These are phyloP conservation scores for Pichia sp. DNA, from an alignment of 1,139 yeast species.

Conservation along the genomic window DNA sequence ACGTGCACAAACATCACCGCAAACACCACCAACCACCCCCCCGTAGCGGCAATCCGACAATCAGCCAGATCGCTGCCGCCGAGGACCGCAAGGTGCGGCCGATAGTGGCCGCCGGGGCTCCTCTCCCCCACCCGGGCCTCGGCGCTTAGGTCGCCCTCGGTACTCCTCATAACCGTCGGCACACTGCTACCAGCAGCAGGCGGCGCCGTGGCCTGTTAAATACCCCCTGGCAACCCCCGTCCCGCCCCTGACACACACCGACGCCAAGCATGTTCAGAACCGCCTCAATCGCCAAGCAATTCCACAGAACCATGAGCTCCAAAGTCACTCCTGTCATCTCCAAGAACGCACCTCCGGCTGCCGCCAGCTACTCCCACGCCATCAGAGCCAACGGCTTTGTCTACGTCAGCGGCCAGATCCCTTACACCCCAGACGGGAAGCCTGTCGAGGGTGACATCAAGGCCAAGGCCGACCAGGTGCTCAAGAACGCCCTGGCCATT, in stretches of 20 bases:
- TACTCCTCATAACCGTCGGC: neutral
- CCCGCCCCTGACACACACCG: too few relatives aligned
- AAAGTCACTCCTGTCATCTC: slow-evolving; percentile 55
- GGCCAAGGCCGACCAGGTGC: slow-evolving; percentile 81
- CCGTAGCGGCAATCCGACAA: too few relatives aligned
- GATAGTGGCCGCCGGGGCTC: neutral
- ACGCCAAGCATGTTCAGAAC: neutral
- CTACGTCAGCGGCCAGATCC: slow-evolving; percentile 94
- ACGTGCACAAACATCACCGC: too few relatives aligned
- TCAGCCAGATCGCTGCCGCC: too few relatives aligned
- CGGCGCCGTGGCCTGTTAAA: too few relatives aligned
- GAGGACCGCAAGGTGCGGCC: neutral
- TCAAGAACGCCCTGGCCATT: slow-evolving; percentile 70
- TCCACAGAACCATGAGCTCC: slow-evolving; percentile 22
- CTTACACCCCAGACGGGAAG: slow-evolving; percentile 78
- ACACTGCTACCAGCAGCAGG: neutral
- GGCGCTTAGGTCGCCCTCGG: neutral
- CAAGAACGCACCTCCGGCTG: slow-evolving; percentile 86
- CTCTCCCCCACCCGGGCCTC: neutral
- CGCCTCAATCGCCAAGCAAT: slow-evolving; percentile 3
- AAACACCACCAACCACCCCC: too few relatives aligned
- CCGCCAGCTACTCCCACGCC: slow-evolving; percentile 93
- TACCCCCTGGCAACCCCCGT: too few relatives aligned
- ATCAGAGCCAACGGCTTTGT: slow-evolving; percentile 80
- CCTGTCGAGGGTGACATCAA: slow-evolving; percentile 72